Evolutionary conservation across 1,284 basidiomycete genomes (phyloP), one percentile per base, ranked within the genome.

Genomic region (Sphagnurus paluster): DNA sequence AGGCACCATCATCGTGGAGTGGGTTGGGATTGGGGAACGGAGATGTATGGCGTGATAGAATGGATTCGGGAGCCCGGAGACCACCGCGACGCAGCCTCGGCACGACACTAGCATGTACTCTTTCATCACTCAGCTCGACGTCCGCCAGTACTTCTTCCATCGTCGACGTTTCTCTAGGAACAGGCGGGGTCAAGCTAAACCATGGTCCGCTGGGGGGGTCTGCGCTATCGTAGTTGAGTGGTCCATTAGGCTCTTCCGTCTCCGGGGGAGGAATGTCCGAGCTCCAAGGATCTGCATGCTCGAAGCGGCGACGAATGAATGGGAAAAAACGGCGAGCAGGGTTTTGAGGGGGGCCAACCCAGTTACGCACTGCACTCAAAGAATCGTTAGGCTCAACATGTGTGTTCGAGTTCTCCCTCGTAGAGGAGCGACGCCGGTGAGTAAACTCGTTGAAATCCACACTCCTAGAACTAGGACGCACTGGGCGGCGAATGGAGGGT

Each of bases 361-460:
- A 53, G n/a, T n/a, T n/a, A n/a, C 62, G 48, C 5, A 56, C 52
- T 13, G 70, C 67, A n/a, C n/a, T n/a, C 28, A 58, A 48, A 2
- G 57, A 49, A 24, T 68, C 66, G 11, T 51, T 46, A 6, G 54
- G 52, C 36, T 68, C 68, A 29, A 56, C 50, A 33, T 59, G 60
- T 25, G 57, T 42, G 36, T 49, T 50, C 19, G 45, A 50, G 24
- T 59, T 44, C 13, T 70, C 68, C 36, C 67, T 58, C 13, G 61
- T 68, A 14, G 62, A 59, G 4, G 70, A 68, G 41, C 84, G 75
- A 23, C 84, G 77, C n/a, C 79, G 78, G 13, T 74, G 61, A 0
- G 84, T 80, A 50, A 82, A 86, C 24, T 87, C 84, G 56, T 72
- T 79, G 60, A 87, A 85, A 54, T 88, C 86, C 4, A 76, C 68